phyloP scores from a whole-genome alignment of 2,329 filamentous ascomycete genomes.

The Trematosphaeria pertusa region DNA sequence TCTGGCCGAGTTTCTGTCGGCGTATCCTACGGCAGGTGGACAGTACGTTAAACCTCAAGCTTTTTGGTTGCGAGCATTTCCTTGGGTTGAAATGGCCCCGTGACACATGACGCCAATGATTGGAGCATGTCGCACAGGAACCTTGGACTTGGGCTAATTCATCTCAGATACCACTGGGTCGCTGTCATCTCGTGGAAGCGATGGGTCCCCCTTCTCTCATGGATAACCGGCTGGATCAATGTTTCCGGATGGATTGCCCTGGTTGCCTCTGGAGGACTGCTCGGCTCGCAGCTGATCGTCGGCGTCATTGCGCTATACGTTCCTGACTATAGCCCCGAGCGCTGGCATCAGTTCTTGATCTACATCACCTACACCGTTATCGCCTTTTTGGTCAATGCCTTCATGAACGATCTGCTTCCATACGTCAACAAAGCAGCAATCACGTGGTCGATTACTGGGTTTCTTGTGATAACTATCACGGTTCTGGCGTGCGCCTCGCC shows the following conservation, averaged over 20 bases:
- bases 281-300: slow-evolving; percentile 71
- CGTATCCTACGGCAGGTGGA: slow-evolving; percentile 60
- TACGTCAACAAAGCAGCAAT: slow-evolving; percentile 73
- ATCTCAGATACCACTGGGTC: slow-evolving; percentile 72
- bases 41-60: slow-evolving; percentile 25
- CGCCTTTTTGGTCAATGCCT: slow-evolving; percentile 70
- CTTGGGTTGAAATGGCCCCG: too few relatives aligned
- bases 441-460: slow-evolving; percentile 73
- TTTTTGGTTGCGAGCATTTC: neutral
- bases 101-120: too few relatives aligned
- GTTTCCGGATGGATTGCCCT: slow-evolving; percentile 73
- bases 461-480: slow-evolving; percentile 73
- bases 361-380: slow-evolving; percentile 69
- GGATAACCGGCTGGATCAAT: slow-evolving; percentile 76
- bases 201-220: slow-evolving; percentile 69
- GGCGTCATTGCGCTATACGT: slow-evolving; percentile 70
- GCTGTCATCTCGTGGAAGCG: slow-evolving; percentile 67
- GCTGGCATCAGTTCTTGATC: slow-evolving; percentile 77
- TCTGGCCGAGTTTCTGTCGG: slow-evolving; percentile 73
- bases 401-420: slow-evolving; percentile 67
- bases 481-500: slow-evolving; percentile 71
- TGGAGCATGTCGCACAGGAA: too few relatives aligned
- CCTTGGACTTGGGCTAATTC: too few relatives aligned
- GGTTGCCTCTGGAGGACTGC: slow-evolving; percentile 70
- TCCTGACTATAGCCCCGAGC: slow-evolving; percentile 61